A percentile compares a stretch with the other conserved stretches of the same genome.
Evolutionary conservation across 345 rosid genomes (phyloP).

Genomic region (Arabidopsis arenosa): DNA sequence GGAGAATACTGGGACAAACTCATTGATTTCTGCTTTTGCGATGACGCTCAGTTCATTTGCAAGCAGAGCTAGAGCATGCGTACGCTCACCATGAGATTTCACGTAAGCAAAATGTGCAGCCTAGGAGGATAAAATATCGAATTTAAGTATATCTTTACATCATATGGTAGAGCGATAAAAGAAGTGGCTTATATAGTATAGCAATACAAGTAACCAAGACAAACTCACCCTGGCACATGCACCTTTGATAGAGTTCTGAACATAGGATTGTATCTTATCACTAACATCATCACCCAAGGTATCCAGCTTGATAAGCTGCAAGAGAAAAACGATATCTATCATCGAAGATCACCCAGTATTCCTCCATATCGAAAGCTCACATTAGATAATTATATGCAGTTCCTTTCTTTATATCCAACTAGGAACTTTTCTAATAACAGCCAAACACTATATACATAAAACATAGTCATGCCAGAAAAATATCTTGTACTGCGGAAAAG

Average conservation of each 20-base stretch:
- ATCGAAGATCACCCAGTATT: constrained; percentile 26
- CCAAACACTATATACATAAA: constrained; percentile 11
- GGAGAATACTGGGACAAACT: constrained; percentile 67
- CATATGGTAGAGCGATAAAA: constrained; percentile 7
- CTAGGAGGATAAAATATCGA: constrained; percentile 48
- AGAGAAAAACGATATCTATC: constrained; percentile 32
- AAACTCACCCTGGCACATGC: constrained; percentile 72
- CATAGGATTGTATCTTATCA: constrained; percentile 62
- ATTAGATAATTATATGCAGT: constrained; percentile 21
- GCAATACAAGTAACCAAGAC: constrained; percentile 23
- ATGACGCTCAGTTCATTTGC: constrained; percentile 77
- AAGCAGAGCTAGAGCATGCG: constrained; percentile 78
- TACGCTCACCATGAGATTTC: constrained; percentile 61
- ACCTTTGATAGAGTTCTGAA: constrained; percentile 71
- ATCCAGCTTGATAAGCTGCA: constrained; percentile 62
- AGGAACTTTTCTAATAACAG: constrained; percentile 16
- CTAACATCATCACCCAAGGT: constrained; percentile 51
- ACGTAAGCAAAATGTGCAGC: constrained; percentile 58
- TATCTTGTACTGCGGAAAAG: constrained; percentile 14
- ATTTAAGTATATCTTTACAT: constrained; percentile 17
- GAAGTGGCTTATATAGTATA: constrained; percentile 14
- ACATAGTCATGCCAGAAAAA: constrained; percentile 16
- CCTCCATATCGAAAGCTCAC: constrained; percentile 13
- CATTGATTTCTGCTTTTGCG: constrained; percentile 73
- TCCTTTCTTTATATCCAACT: constrained; percentile 19